phyloP scores from a whole-genome alignment of 2,329 filamentous ascomycete species.

The Lachnellula arida region DNA sequence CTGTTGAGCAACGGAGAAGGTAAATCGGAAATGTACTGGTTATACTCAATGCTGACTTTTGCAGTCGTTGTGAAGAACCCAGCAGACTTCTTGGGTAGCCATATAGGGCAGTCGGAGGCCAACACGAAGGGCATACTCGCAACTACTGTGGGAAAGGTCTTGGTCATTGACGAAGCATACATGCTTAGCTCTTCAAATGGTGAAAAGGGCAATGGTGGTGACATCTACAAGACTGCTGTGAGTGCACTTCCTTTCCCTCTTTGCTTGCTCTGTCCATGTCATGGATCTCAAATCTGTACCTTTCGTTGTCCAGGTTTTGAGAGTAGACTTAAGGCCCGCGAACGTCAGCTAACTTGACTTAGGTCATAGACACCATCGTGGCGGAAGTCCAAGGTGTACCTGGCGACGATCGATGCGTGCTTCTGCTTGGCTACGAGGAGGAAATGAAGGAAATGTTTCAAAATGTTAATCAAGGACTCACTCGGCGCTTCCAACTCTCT shows the following conservation, averaged over 20 bases:
- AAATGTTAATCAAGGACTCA: conserved; percentile 67
- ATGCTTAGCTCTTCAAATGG: conserved; percentile 46
- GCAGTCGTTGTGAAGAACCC: conserved; percentile 67
- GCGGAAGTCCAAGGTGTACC: conserved; percentile 65
- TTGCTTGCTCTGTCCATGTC: too few relatives aligned
- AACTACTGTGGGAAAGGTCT: conserved; percentile 63
- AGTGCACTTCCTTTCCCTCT: conserved; percentile 38
- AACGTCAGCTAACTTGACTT: too few relatives aligned
- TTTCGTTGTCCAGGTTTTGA: too few relatives aligned
- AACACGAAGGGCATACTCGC: conserved; percentile 69
- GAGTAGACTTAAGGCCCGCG: too few relatives aligned
- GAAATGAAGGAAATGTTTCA: conserved; percentile 69
- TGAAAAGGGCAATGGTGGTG: conserved; percentile 34
- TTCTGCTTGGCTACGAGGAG: conserved; percentile 65
- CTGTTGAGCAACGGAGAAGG: conserved; percentile 64
- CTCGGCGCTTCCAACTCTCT: conserved; percentile 58
- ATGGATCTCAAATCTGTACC: too few relatives aligned
- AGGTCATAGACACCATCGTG: conserved; percentile 70
- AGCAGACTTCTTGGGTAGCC: conserved; percentile 63
- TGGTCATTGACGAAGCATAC: conserved; percentile 79
- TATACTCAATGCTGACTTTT: background rate
- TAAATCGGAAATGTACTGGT: conserved; percentile 28
- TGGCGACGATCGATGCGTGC: conserved; percentile 67
- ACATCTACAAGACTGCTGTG: conserved; percentile 57
- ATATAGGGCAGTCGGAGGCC: conserved; percentile 62